These are phyloP conservation scores for Pythium phragmitis DNA, from an alignment of 352 stramenopile species.

Conservation along the genomic window DNA sequence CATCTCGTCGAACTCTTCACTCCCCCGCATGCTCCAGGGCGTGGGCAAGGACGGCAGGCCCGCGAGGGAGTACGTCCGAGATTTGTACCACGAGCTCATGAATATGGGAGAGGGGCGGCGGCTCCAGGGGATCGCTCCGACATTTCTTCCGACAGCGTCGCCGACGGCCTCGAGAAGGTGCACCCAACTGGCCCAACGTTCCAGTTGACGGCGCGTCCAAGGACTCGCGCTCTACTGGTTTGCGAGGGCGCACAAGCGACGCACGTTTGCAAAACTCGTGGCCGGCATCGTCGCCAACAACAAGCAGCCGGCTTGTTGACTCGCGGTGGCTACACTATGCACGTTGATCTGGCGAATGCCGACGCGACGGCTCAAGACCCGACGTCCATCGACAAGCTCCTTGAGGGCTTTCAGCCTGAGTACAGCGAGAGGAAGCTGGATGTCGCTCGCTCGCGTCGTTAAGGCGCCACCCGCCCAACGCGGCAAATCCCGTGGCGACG, in stretches of 20 bases:
- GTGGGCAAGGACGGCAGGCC: slow-evolving; percentile 66
- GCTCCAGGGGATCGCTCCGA: slow-evolving; percentile 87
- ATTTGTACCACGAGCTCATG: slow-evolving; percentile 96
- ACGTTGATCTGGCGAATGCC: slow-evolving; percentile 75
- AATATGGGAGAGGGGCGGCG: slow-evolving; percentile 90
- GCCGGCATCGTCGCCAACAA: slow-evolving; percentile 71
- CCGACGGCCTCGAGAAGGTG: slow-evolving; percentile 88
- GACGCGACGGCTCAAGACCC: slow-evolving; percentile 69
- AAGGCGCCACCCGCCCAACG: slow-evolving; percentile 28
- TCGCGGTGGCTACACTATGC: slow-evolving; percentile 68
- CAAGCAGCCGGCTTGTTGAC: slow-evolving; percentile 82
- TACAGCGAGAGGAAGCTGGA: slow-evolving; percentile 89
- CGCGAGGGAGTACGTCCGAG: slow-evolving; percentile 93
- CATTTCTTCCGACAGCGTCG: slow-evolving; percentile 90
- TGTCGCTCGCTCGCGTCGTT: slow-evolving; percentile 39
- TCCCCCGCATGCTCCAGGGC: slow-evolving; percentile 81
- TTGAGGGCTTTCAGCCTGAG: slow-evolving; percentile 68
- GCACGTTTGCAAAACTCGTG: slow-evolving; percentile 89
- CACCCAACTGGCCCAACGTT: slow-evolving; percentile 81
- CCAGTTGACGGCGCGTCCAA: slow-evolving; percentile 79
- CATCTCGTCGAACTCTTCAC: slow-evolving; percentile 96
- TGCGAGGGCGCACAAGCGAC: slow-evolving; percentile 89
- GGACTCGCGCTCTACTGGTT: slow-evolving; percentile 93
- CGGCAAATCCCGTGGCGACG: slow-evolving; percentile 72
- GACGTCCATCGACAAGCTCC: slow-evolving; percentile 73